These are phyloP conservation scores for Pseudogymnoascus sp. DNA, from an alignment of 2,329 filamentous ascomycete genomes.

Conservation along the genomic window DNA sequence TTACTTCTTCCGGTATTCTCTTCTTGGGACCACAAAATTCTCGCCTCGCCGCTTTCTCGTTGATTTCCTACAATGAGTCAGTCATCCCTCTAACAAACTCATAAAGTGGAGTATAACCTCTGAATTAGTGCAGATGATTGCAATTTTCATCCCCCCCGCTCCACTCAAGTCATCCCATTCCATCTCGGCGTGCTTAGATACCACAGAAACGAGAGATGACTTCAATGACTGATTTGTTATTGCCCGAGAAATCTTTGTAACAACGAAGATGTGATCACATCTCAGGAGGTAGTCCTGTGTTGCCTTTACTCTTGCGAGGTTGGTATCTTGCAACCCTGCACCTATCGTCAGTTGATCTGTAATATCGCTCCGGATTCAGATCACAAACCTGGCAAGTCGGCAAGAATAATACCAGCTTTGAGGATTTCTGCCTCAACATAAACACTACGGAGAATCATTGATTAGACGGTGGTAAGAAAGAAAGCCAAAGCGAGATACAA, in stretches of 20 bases:
- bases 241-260: constrained; percentile 29
- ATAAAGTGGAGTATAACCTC: constrained; percentile 19
- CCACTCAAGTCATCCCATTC: constrained; percentile 24
- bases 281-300: constrained; percentile 31
- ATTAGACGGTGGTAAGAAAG: constrained; percentile 10
- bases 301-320: constrained; percentile 29
- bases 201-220: constrained; percentile 25
- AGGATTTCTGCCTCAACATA: constrained; percentile 28
- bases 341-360: constrained; percentile 6
- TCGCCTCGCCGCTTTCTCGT: constrained; percentile 20
- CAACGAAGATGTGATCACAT: constrained; percentile 31
- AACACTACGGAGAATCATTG: constrained; percentile 18
- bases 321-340: constrained; percentile 29
- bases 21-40: constrained; percentile 25
- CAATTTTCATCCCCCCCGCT: constrained; percentile 24
- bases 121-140: constrained; percentile 29
- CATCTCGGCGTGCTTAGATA: constrained; percentile 25
- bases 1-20: constrained; percentile 15
- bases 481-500: neutral
- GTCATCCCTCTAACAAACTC: neutral
- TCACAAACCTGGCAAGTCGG: constrained; percentile 28
- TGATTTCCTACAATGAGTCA: constrained; percentile 24
- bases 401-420: constrained; percentile 29
- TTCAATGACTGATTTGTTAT: constrained; percentile 29
- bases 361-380: neutral